phyloP scores from a whole-genome alignment of 2,329 filamentous ascomycete species.

The Calycina marina region DNA sequence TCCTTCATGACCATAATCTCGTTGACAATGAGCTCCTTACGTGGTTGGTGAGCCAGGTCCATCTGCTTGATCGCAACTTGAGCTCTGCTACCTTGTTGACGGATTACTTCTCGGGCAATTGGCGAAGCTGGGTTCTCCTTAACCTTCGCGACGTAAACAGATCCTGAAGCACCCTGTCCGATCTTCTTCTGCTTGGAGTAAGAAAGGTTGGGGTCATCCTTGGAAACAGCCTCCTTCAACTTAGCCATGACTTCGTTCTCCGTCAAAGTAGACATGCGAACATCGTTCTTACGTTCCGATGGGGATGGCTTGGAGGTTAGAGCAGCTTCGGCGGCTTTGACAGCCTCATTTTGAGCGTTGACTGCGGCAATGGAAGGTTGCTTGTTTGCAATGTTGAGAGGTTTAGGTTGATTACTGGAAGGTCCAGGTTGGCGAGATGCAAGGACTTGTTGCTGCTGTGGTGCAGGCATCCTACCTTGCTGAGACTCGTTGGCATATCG shows the following conservation, averaged over 20 bases:
- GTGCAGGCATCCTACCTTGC: conserved; percentile 25
- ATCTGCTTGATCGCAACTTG: conserved; percentile 99
- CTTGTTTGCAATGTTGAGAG: conserved; percentile 63
- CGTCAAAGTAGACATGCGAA: conserved; percentile 96
- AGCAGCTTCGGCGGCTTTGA: conserved; percentile 82
- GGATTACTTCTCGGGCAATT: conserved; percentile 63
- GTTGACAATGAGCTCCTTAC: conserved; percentile 97
- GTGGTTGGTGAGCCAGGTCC: conserved; percentile 92
- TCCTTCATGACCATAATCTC: conserved; percentile 99
- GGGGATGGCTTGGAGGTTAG: conserved; percentile 68
- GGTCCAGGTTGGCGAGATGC: conserved; percentile 41
- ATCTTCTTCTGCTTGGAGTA: conserved; percentile 99
- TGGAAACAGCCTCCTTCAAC: conserved; percentile 85
- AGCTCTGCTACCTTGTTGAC: conserved; percentile 64
- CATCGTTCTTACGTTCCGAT: conserved; percentile 71
- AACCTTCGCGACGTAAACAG: conserved; percentile 93
- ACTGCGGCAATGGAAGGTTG: conserved; percentile 28
- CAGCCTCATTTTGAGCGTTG: conserved; percentile 41
- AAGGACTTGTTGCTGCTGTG: conserved; percentile 30
- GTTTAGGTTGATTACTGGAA: conserved; percentile 45
- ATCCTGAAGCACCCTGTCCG: conserved; percentile 92
- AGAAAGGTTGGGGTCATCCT: conserved; percentile 84
- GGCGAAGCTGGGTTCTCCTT: conserved; percentile 76
- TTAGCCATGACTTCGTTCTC: conserved; percentile 96
- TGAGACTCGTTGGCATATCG: conserved; percentile 28